Base-by-base conservation (phyloP, 2,329 filamentous ascomycete species). In the Amauroascus niger region DNA sequence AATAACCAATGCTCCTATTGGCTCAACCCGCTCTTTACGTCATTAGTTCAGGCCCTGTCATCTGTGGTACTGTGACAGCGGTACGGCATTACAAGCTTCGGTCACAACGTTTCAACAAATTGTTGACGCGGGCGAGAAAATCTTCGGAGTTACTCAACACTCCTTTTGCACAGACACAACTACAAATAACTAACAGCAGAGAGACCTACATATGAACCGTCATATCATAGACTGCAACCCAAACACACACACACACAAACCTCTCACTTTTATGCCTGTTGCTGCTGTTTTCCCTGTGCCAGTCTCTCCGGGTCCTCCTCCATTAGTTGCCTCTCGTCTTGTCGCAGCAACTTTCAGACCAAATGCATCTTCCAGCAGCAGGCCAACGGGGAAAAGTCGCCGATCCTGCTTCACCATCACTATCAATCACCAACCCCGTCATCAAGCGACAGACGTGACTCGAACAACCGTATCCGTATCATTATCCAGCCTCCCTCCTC, bases 71-170 rank as follows among this genome's bases (percentile, higher is more conserved):
- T 41, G 49, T 43, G 11, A 44, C 39, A 8, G n/a, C 39, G 22
- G 26, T 43, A 51, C 28, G 18, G 39, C 18, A 24, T 44, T 51
- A 51, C 49, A 51, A 35, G 48, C 35, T 44, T 16, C 20, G 39
- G 37, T 44, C 49, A 51, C 49, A 51, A 51, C 49, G 18, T 33
- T 51, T 51, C 49, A 51, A 51, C 49, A 51, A 51, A 44, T 33
- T 51, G 49, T 51, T 51, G 49, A 44, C 39, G 28, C 26, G 24
- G 24, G 16, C 33, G 30, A 24, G 35, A 41, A 6, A 37, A 33
- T n/a, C 16, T 32, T 32, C 26, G 28, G 37, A 37, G 45, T 37
- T 28, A 24, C 24, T 44, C 41, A 44, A 28, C 6, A 39, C 35
- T 39, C 35, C 35, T n/a, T 39, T 6, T n/a, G n/a, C n/a, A n/a